phyloP scores from a whole-genome alignment of 345 rosid species.

The Mangifera indica region DNA sequence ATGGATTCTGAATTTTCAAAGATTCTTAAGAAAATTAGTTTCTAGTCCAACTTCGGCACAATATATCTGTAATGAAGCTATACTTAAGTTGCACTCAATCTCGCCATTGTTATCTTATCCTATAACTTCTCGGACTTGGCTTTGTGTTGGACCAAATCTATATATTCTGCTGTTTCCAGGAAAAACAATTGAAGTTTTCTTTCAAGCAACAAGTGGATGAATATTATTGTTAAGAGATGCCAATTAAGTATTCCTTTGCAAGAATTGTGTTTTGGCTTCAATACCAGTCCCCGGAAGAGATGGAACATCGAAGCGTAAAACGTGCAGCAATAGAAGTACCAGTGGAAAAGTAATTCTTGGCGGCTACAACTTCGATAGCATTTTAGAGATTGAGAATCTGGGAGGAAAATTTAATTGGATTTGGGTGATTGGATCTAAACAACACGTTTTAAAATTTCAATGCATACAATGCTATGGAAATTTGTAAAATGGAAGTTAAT shows the following conservation, averaged over 20 bases:
- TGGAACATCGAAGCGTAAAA: no score
- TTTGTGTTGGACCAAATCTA: no score
- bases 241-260: no score
- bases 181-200: background rate
- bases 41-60: background rate
- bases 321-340: no score
- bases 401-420: background rate
- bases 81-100: no score
- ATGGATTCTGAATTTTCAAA: background rate
- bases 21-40: background rate
- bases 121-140: background rate
- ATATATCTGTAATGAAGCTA: background rate
- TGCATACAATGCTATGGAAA: background rate
- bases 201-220: background rate
- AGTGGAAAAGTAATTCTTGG: background rate
- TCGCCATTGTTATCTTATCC: no score
- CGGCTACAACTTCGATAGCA: background rate
- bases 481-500: background rate
- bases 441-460: background rate
- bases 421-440: background rate
- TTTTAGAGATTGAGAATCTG: background rate
- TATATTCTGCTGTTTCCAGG: background rate
- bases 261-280: background rate
- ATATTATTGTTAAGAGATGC: background rate
- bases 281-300: no score